Base-by-base conservation (phyloP, 768 basidiomycete species). In the Naematelia aurantialba region DNA sequence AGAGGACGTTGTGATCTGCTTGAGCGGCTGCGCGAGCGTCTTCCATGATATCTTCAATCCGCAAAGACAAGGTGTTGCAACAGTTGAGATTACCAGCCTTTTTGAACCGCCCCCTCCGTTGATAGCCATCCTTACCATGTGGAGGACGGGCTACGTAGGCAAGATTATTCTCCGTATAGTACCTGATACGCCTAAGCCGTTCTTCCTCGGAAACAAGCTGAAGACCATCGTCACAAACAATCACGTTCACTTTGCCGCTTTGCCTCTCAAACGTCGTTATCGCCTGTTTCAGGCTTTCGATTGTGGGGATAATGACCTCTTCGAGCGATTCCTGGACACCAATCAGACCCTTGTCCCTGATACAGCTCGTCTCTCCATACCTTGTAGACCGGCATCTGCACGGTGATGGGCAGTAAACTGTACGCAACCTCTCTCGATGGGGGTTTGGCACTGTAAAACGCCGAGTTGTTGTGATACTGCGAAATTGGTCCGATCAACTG, bases 231-330 rank as follows among this genome's bases (percentile, higher is more conserved):
- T 91, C 90, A 74, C 89, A 87, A 14, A 92, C 80, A 46, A 91
- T 81, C 71, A 92, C 89, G 25, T 84, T 75, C 10, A 87, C 88
- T 0, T 87, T 86, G 4, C 89, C 89, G 49, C 90, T 89, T 75
- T 92, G 89, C n/a, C 89, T 81, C 4, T 89, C 89, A 69, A 91
- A 73, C 5, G 88, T 88, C 74, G 88, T 88, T 85, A 90, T 90
- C 0, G 89, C 89, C 78, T 85, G 86, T 78, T 89, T 89, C 62
- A 86, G 79, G 0, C 87, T 90, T 67, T 82, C 82, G 3, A 92
- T 85, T 17, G 67, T 64, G 17, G 79, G 81, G 60, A 63, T 82
- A 78, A 84, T 79, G 60, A 84, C 83, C 1, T 76, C 77, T 0
- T 82, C 81, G n/a, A 84, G 69, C 17, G 65, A 64, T 63, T 74